phyloP scores from a whole-genome alignment of 1,139 yeast genomes.

The Pichia sp. region DNA sequence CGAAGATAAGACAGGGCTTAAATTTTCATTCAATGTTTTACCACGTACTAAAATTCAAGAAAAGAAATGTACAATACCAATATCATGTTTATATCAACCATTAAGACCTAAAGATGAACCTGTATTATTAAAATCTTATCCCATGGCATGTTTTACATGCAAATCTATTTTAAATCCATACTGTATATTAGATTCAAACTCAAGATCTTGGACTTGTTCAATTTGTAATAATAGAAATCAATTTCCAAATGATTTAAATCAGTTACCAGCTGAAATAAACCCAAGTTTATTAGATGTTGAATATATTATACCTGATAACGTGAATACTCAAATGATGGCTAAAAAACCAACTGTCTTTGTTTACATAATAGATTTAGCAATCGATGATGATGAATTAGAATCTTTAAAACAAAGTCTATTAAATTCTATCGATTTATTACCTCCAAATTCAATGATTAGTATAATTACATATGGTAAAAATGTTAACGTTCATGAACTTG shows the following conservation, averaged over 20 bases:
- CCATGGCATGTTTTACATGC: slow-evolving; percentile 54
- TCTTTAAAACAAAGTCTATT: slow-evolving; percentile 53
- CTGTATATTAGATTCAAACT: slow-evolving; percentile 36
- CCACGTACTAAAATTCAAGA: slow-evolving; percentile 59
- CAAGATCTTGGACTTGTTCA: slow-evolving; percentile 58
- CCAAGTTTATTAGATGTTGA: slow-evolving; percentile 53
- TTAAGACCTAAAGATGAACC: slow-evolving; percentile 46
- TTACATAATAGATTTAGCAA: slow-evolving; percentile 63
- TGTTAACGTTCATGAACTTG: slow-evolving; percentile 56
- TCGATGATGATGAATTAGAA: slow-evolving; percentile 42
- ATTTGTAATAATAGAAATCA: slow-evolving; percentile 54
- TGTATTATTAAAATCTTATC: slow-evolving; percentile 36
- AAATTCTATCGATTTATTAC: slow-evolving; percentile 50
- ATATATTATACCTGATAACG: slow-evolving; percentile 43
- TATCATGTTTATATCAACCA: slow-evolving; percentile 65
- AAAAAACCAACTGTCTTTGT: slow-evolving; percentile 48
- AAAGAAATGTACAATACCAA: slow-evolving; percentile 52
- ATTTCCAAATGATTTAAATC: slow-evolving; percentile 31
- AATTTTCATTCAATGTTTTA: slow-evolving; percentile 85
- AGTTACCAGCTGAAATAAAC: slow-evolving; percentile 33
- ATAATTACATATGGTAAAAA: slow-evolving; percentile 59
- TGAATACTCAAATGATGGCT: slow-evolving; percentile 17
- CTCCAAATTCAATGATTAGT: slow-evolving; percentile 54
- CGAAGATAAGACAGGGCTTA: slow-evolving; percentile 85
- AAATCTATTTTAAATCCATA: slow-evolving; percentile 57